Evolutionary conservation across 805 yeast genomes (phyloP), one percentile per base, ranked within the genome.

Genomic region (Monosporozyma yasuniensis): DNA sequence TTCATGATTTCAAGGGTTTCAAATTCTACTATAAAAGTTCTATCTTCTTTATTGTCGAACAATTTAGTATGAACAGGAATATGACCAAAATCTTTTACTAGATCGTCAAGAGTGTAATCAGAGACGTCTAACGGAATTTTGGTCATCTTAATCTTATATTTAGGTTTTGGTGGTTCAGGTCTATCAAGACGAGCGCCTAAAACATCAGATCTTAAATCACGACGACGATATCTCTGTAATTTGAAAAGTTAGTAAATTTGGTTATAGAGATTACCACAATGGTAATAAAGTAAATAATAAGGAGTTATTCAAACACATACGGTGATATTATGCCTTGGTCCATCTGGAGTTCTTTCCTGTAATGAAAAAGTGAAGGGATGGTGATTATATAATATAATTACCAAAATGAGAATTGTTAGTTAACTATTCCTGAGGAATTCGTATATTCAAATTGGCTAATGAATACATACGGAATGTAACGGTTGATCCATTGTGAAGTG

Each of bases 151-250:
- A 62, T 46, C 47, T 64, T 57, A 42, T 56, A 58, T 51, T 58
- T 60, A 16, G 56, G 54, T 3, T 54, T 52, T 14, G 21, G 43
- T 22, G 42, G 39, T 9, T 52, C 54, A 16, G 43, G 19, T n/a
- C 53, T 50, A 16, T 63, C 65, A 14, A 65, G 50, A 43, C 65
- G 54, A 14, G 57, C 52, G 0, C 38, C 49, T 35, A 47, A 30
- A 6, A 34, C 25, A 23, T 47, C 35, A 14, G 34, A 19, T 53
- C 69, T 62, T 44, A 63, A 50, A 52, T 65, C 68, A 48, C 69
- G 60, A 43, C 65, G 62, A 53, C 68, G 68, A 50, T 64, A 65
- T 47, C 52, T 58, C 64, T 60, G 44, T 18, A n/a, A 35, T n/a
- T n/a, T 23, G n/a, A 34, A 35, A 25, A 45, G 42, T 45, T 43